Conservation (phyloP, 176 grass and related monocot species). For the Paspalum notatum region DNA sequence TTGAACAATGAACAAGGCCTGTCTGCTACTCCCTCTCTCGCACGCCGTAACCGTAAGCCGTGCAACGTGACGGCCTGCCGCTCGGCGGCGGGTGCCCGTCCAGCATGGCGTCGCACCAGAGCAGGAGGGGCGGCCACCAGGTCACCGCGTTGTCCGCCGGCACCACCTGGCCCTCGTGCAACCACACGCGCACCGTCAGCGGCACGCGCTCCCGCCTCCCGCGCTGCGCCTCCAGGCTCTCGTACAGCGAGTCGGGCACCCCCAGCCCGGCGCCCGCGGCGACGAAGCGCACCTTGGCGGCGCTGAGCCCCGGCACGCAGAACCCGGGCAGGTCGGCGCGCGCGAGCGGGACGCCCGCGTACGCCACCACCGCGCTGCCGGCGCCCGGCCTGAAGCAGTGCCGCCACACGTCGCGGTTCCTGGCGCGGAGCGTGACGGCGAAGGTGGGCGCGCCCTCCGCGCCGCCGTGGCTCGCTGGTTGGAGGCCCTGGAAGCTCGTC, state of each 20-base stretch:
- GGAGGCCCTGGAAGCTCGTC: neutral
- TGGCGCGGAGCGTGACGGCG: slow-evolving; percentile 14
- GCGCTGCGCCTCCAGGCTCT: neutral
- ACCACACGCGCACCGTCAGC: slow-evolving; percentile 9
- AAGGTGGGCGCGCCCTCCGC: neutral
- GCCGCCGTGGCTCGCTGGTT: neutral
- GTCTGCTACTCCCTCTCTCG: too few relatives aligned
- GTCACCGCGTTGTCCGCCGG: neutral
- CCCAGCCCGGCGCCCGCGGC: slow-evolving; percentile 3
- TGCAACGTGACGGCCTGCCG: neutral
- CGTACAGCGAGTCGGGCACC: neutral
- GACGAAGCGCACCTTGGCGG: neutral
- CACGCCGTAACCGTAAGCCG: neutral
- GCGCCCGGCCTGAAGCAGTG: neutral
- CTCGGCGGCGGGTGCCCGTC: neutral
- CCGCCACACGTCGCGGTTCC: slow-evolving; percentile 4
- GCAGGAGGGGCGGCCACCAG: neutral
- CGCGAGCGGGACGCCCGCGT: slow-evolving; percentile 32
- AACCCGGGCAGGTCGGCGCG: neutral
- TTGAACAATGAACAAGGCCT: too few relatives aligned
- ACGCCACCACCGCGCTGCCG: slow-evolving; percentile 14
- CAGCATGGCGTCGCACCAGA: slow-evolving; percentile 29
- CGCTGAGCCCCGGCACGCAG: slow-evolving; percentile 5
- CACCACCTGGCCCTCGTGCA: neutral
- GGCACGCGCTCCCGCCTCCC: slow-evolving; percentile 8